Base-by-base conservation (phyloP, 1,284 basidiomycete genomes). In the Omphalotus olearius region DNA sequence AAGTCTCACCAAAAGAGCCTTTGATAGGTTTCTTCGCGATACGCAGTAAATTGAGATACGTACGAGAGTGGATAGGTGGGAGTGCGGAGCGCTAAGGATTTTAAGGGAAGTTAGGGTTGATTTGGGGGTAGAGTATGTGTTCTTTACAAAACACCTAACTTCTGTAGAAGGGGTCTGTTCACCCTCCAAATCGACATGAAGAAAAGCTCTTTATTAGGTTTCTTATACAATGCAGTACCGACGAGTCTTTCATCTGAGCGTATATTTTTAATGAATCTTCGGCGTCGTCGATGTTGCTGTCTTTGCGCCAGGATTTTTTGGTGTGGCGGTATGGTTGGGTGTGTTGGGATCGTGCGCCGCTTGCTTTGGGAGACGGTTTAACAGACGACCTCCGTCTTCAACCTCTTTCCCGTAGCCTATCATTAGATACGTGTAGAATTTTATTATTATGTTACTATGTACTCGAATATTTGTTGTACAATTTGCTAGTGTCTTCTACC, bases 261-360 rank as follows among this genome's bases (percentile, higher is more conserved):
- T 52, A 85, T 69, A 46, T 73, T 78, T 66, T 95, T 92, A 54
- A 95, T 63, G 1, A 79, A 82, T 46, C 75, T 60, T 94, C 92
- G 38, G 93, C 81, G 36, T 80, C 80, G 23, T 79, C 79, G 41
- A 94, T 77, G 65, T 94, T 83, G 49, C 94, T 83, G 67, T 96
- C 90, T 72, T 97, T 97, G 62, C 94, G 73, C 94, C 94, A 97
- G 50, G 93, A 85, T 54, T 82, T 83, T 70, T 96, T 97, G 45
- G 92, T 90, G 67, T 93, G 97, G 52, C 93, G 74, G 58, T 86
- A 91, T 0, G 82, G 69, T 65, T 95, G 92, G 6, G 26, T 5
- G 26, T 28, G 26, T 28, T 28, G 26, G 26, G 26, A 28, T 28
- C 5, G 26, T 28, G 26, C 26, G 26, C 26, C 26, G 4, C 26